Base-by-base conservation (phyloP, 345 rosid species). In the Fremontodendron californicum region DNA sequence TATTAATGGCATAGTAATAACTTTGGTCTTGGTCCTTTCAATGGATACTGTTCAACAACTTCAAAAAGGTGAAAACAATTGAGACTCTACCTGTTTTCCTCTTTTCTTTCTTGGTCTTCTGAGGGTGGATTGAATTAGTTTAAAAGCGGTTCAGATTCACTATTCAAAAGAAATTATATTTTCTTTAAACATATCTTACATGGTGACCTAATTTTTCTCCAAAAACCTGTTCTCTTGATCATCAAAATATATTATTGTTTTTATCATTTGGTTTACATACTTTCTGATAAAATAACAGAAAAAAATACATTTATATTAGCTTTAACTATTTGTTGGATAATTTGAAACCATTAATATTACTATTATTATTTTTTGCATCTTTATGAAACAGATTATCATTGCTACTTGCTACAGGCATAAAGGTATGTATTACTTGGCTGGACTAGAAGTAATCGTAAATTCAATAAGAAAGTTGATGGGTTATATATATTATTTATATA, bases 401-500 rank as follows among this genome's bases (percentile, higher is more conserved):
- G 23, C 62, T 57, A 9, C 31, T 57, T 57, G 31, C 15, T 57
- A 23, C 31, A 9, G 15, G 13, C 15, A 25, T 4, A 25, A 57
- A 57, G 35, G 31, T 57, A 57, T 7, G 0, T 23, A 57, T 57
- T 1, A 57, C 62, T 10, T 23, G 62, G 31, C 29, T 31, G 19
- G 67, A 79, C 68, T 51, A 81, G 75, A 63, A 83, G 78, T 31
- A 82, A 78, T 40, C 66, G 70, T 70, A 82, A 77, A 64, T 77
- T 78, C 25, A 31, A 48, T 43, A 62, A 21, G 21, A 76, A 73
- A 61, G 73, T 42, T 27, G 54, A 72, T 10, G 12, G 8, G 27
- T 13, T 1, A 18, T 16, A 16, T 5, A 49, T 15, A 15, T 1
- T 15, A 15, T 1, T 15, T 16, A 49, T 16, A 49, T 15, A 49